Evolutionary conservation across 208 protist species (phyloP).

Genomic region (Endotrypanum monterogeii): DNA sequence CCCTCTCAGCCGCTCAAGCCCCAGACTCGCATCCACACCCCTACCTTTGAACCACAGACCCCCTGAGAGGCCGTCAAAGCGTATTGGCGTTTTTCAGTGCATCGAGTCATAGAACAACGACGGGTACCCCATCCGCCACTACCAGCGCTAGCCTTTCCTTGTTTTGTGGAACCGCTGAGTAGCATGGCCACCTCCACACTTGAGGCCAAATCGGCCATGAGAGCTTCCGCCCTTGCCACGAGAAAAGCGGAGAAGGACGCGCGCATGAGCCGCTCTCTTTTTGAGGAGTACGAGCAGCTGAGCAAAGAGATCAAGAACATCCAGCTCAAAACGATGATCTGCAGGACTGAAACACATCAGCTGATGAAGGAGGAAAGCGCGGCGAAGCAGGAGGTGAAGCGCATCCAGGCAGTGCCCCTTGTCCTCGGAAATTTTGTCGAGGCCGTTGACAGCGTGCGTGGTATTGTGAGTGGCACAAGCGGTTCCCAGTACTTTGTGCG

Average conservation of each 20-base stretch:
- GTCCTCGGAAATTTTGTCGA: conserved; percentile 99
- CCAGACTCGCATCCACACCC: too few relatives aligned
- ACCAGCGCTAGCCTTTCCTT: background rate
- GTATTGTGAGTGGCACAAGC: conserved; percentile 96
- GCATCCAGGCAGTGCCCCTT: conserved; percentile 99
- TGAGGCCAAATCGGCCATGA: conserved; percentile 18
- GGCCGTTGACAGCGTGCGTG: conserved; percentile 97
- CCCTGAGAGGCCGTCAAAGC: too few relatives aligned
- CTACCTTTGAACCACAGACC: too few relatives aligned
- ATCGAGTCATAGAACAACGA: too few relatives aligned
- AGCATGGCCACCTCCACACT: background rate
- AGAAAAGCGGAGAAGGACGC: conserved; percentile 13
- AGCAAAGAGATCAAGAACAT: conserved; percentile 68
- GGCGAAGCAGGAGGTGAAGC: conserved; percentile 96
- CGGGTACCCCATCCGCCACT: background rate
- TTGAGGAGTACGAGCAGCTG: conserved; percentile 84
- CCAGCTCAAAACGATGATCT: conserved; percentile 91
- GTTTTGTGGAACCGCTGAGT: too few relatives aligned
- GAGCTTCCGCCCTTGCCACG: conserved; percentile 9
- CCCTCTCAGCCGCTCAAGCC: too few relatives aligned
- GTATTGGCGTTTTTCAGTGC: too few relatives aligned
- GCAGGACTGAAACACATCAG: conserved; percentile 88
- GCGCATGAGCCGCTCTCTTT: conserved; percentile 39
- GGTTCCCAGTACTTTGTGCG: conserved; percentile 98
- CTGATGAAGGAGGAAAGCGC: conserved; percentile 87